phyloP scores from a whole-genome alignment of 345 rosid genomes.

The Ailanthus altissimus region DNA sequence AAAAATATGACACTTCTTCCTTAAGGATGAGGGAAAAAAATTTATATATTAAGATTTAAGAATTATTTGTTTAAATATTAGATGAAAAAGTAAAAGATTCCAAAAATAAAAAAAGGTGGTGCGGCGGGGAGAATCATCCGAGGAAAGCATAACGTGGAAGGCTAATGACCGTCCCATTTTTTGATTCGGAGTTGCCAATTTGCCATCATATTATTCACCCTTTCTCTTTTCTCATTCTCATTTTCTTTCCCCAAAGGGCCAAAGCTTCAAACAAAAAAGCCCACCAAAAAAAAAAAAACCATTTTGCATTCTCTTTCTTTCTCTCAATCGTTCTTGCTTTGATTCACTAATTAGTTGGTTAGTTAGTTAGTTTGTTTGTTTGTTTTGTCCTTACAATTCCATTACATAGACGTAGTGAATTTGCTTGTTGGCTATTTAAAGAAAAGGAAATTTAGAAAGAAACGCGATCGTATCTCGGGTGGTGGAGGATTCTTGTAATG shows the following conservation, averaged over 20 bases:
- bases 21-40: too few relatives aligned
- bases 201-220: too few relatives aligned
- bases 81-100: neutral
- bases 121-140: neutral
- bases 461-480: neutral
- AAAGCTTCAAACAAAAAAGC: neutral
- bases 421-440: neutral
- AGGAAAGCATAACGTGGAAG: slow-evolving; percentile 15
- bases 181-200: too few relatives aligned
- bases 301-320: too few relatives aligned
- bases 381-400: neutral
- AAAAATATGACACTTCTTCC: too few relatives aligned
- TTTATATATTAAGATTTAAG: too few relatives aligned
- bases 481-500: neutral
- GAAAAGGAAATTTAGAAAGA: neutral
- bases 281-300: too few relatives aligned
- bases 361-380: neutral
- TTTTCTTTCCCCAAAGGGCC: too few relatives aligned
- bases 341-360: too few relatives aligned
- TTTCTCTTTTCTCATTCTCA: too few relatives aligned
- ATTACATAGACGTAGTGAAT: neutral
- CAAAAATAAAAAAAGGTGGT: neutral
- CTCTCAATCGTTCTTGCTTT: too few relatives aligned
- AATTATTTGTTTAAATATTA: too few relatives aligned
- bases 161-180: slow-evolving; percentile 4